Evolutionary conservation across 2,329 filamentous ascomycete species (phyloP).

Genomic region (Botrytis porri): DNA sequence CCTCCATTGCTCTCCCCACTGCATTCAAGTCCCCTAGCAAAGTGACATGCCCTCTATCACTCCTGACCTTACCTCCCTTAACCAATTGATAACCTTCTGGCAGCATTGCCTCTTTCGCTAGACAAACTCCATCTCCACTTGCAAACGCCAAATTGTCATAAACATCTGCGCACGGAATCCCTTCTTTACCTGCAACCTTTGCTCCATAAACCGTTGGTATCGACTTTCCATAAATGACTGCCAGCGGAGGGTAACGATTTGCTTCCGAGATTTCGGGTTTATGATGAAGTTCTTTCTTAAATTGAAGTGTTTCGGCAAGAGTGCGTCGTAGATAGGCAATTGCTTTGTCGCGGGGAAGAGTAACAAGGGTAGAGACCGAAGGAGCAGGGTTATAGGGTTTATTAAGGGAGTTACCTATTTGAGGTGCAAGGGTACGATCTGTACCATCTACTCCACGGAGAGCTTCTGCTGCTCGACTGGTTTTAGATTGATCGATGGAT

Average conservation of each 20-base stretch:
- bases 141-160: constrained; percentile 88
- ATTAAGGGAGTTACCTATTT: constrained; percentile 32
- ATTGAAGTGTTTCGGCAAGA: constrained; percentile 66
- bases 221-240: constrained; percentile 81
- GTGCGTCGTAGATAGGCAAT: constrained; percentile 71
- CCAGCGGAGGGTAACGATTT: constrained; percentile 80
- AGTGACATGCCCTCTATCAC: constrained; percentile 82
- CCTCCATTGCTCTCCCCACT: constrained; percentile 70
- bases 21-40: constrained; percentile 81
- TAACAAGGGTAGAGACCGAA: constrained; percentile 37
- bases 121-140: constrained; percentile 83
- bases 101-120: constrained; percentile 81
- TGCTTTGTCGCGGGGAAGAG: constrained; percentile 37
- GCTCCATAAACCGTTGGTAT: constrained; percentile 83
- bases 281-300: constrained; percentile 72
- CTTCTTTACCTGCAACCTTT: constrained; percentile 68
- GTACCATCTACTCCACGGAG: constrained; percentile 31
- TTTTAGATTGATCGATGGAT: constrained; percentile 28
- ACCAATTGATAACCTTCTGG: constrained; percentile 75
- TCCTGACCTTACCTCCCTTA: constrained; percentile 70
- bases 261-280: constrained; percentile 53
- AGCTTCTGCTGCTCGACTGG: constrained; percentile 31
- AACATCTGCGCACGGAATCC: constrained; percentile 70
- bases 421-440: constrained; percentile 34
- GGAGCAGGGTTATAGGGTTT: constrained; percentile 32